Base-by-base conservation (phyloP, 352 stramenopile genomes). In the Phytophthora quininea region DNA sequence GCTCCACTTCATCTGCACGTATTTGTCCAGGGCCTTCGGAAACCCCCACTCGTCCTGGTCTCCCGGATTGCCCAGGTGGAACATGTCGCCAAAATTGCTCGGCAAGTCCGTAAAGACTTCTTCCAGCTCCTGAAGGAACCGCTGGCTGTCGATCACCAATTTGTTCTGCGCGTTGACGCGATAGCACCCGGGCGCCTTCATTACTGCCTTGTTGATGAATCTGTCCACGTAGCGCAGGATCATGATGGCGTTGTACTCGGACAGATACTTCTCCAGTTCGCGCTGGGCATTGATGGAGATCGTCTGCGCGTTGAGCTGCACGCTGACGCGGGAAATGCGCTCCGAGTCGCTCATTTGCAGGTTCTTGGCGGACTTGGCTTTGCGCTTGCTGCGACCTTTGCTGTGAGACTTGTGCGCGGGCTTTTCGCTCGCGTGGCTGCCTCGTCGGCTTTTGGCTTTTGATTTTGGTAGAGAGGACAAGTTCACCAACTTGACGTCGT, bases 201-300 rank as follows among this genome's bases (percentile, higher is more conserved):
- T 84, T 42, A 85, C 78, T 3, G 85, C 85, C 62, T 91, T 91
- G 71, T 73, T 86, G 56, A 93, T 82, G 45, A 93, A 93, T 19
- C 85, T 77, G 27, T 93, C 83, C n/a, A 93, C 74, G 61, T 91
- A 93, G 15, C 85, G 85, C 60, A 93, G 74, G 15, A 93, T 76
- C 85, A 93, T 93, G 58, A 91, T 90, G 50, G 85, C 83, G 38
- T 77, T 91, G 76, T 93, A 91, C 67, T 93, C 85, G 40, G 75
- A 76, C 68, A 91, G 38, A 58, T 79, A 80, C 55, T 74, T 80
- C 58, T 91, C 85, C 53, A 93, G 61, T 51, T 90, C 85, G 30
- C 84, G 84, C 66, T 91, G 83, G 11, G 83, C 85, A n/a, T 86
- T 55, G n/a, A 91, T 75, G 27, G 85, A 87, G 54, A 91, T 84